phyloP scores from a whole-genome alignment of 106 monocot species.

The Alisma plantagoaquatica region DNA sequence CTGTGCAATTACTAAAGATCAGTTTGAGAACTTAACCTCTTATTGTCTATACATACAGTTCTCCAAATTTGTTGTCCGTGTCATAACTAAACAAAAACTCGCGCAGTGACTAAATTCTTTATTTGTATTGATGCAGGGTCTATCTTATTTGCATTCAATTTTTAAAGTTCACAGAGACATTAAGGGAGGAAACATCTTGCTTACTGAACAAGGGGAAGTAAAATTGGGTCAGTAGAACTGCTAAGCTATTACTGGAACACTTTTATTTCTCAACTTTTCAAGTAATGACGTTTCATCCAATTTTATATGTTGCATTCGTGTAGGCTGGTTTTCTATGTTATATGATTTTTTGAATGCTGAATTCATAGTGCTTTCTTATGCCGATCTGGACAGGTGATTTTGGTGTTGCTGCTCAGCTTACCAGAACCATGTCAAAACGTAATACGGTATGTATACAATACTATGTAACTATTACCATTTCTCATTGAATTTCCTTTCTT shows the following conservation, averaged over 20 bases:
- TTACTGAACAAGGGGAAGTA: slow-evolving; percentile 98
- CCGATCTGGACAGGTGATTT: slow-evolving; percentile 75
- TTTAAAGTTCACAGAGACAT: slow-evolving; percentile 99
- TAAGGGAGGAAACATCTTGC: slow-evolving; percentile 98
- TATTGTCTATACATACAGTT: no score
- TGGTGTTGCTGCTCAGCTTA: slow-evolving; percentile 99
- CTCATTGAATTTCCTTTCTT: no score
- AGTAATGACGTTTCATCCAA: background rate
- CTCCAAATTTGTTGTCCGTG: no score
- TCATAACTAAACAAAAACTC: no score
- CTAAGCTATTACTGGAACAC: background rate
- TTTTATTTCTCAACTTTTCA: background rate
- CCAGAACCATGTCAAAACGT: slow-evolving; percentile 99
- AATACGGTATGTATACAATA: slow-evolving; percentile 78
- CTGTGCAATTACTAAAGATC: no score
- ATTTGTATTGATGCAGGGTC: no score
- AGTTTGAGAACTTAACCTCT: no score
- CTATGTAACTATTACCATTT: no score
- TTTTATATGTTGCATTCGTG: background rate
- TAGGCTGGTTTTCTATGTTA: background rate
- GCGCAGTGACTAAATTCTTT: no score
- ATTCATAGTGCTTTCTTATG: background rate
- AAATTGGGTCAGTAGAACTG: slow-evolving; percentile 79
- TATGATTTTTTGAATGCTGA: background rate
- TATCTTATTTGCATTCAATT: slow-evolving; percentile 96